Conservation (phyloP, 1,284 basidiomycete species). For the Cystobasidium sp. region DNA sequence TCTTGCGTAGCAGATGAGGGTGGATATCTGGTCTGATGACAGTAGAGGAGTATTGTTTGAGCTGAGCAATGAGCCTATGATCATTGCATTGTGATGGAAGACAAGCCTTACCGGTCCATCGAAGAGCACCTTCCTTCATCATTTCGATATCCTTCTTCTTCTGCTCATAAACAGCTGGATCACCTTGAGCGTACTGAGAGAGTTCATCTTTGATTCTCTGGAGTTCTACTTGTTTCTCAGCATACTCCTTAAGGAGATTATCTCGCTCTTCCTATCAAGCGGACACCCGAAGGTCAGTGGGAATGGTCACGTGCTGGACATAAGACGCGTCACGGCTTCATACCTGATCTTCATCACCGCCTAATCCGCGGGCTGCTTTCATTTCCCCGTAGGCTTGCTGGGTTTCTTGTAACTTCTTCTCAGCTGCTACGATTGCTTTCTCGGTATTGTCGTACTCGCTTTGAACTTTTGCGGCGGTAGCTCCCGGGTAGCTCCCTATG, state of each 20-base stretch:
- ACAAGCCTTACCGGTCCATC: constrained; percentile 30
- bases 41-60: too few species aligned
- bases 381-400: constrained; percentile 6
- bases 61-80: too few species aligned
- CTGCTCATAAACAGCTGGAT: constrained; percentile 43
- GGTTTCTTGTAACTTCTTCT: constrained; percentile 26
- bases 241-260: constrained; percentile 22
- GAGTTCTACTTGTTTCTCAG: constrained; percentile 14
- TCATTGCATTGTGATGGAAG: not conserved
- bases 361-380: constrained; percentile 15
- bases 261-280: constrained; percentile 22
- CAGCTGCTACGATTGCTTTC: constrained; percentile 2
- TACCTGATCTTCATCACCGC: constrained; percentile 29
- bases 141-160: constrained; percentile 41
- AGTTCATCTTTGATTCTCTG: constrained; percentile 35
- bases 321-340: not conserved
- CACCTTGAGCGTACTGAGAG: constrained; percentile 29
- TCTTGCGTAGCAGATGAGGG: constrained; percentile 28
- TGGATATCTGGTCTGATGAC: constrained; percentile 29
- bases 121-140: constrained; percentile 41
- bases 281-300: not conserved
- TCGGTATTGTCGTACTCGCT: constrained; percentile 19
- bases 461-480: constrained; percentile 26
- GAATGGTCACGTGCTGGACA: not conserved
- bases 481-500: constrained; percentile 43